Evolutionary conservation across 495 filamentous ascomycete species (phyloP).

Genomic region (Lophiotrema nucula): DNA sequence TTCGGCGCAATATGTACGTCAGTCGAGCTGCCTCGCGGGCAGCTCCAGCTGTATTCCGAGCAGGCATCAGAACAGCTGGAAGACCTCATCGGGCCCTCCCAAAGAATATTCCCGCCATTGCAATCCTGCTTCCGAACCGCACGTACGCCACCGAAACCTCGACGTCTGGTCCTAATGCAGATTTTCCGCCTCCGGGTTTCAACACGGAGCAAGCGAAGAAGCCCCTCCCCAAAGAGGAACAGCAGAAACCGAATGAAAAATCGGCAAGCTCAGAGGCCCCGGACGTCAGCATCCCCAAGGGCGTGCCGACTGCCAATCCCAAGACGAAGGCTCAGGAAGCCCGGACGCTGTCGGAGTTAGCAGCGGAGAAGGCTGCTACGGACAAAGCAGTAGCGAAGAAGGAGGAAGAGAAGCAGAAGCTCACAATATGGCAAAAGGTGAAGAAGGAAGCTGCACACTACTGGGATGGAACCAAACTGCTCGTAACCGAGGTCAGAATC

Average conservation of each 20-base stretch:
- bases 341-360: slow-evolving; percentile 47
- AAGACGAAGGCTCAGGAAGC: slow-evolving; percentile 50
- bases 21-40: slow-evolving; percentile 34
- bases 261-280: slow-evolving; percentile 34
- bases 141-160: slow-evolving; percentile 65
- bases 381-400: slow-evolving; percentile 53
- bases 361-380: slow-evolving; percentile 46
- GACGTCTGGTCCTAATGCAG: slow-evolving; percentile 49
- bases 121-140: slow-evolving; percentile 40
- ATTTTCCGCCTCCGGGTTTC: slow-evolving; percentile 83
- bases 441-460: slow-evolving; percentile 92
- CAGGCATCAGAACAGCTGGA: slow-evolving; percentile 34
- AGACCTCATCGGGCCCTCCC: slow-evolving; percentile 29
- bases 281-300: slow-evolving; percentile 37
- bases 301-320: slow-evolving; percentile 43
- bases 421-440: slow-evolving; percentile 86
- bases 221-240: slow-evolving; percentile 59
- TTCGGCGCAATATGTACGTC: slow-evolving; percentile 37
- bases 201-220: slow-evolving; percentile 88
- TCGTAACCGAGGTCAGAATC: slow-evolving; percentile 89
- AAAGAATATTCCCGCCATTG: slow-evolving; percentile 40
- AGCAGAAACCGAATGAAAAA: slow-evolving; percentile 44
- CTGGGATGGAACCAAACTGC: slow-evolving; percentile 98
- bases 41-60: slow-evolving; percentile 40
- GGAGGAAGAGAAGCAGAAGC: slow-evolving; percentile 79